phyloP scores from a whole-genome alignment of 106 monocot species.

The Xerophyta viscosa region DNA sequence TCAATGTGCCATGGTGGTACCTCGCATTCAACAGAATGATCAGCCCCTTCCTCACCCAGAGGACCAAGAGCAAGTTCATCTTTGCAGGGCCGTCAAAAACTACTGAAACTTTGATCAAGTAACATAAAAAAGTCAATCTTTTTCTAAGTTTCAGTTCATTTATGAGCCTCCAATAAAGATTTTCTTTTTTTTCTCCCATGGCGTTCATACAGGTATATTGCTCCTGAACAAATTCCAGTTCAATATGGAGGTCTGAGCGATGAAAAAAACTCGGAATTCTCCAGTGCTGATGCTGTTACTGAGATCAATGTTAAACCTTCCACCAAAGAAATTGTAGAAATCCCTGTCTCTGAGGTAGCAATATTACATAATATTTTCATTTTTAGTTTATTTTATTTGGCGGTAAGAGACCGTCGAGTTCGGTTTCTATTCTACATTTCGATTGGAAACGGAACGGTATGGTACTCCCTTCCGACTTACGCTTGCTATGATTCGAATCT shows the following conservation, averaged over 20 bases:
- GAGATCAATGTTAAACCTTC: slow-evolving; percentile 65
- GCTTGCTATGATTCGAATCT: no score
- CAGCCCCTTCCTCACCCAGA: slow-evolving; percentile 51
- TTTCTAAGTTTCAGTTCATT: no score
- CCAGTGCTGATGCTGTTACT: slow-evolving; percentile 44
- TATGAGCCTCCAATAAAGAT: no score
- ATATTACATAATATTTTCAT: no score
- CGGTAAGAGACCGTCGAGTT: no score
- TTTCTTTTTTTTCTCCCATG: no score
- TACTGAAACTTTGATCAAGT: slow-evolving; percentile 43
- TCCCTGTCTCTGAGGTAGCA: slow-evolving; percentile 53
- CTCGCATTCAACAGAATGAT: slow-evolving; percentile 55
- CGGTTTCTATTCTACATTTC: no score
- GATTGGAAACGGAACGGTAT: no score
- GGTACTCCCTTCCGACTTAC: no score
- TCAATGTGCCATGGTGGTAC: slow-evolving; percentile 73
- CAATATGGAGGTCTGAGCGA: slow-evolving; percentile 58
- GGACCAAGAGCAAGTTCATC: slow-evolving; percentile 72
- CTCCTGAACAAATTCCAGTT: slow-evolving; percentile 72
- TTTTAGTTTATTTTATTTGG: no score
- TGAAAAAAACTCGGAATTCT: slow-evolving; percentile 55
- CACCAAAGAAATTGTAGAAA: slow-evolving; percentile 50
- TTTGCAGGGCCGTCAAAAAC: slow-evolving; percentile 44
- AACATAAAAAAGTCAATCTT: neutral
- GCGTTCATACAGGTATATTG: slow-evolving; percentile 41